Conservation (phyloP, 2,329 filamentous ascomycete species). For the Trichoderma atroviride region DNA sequence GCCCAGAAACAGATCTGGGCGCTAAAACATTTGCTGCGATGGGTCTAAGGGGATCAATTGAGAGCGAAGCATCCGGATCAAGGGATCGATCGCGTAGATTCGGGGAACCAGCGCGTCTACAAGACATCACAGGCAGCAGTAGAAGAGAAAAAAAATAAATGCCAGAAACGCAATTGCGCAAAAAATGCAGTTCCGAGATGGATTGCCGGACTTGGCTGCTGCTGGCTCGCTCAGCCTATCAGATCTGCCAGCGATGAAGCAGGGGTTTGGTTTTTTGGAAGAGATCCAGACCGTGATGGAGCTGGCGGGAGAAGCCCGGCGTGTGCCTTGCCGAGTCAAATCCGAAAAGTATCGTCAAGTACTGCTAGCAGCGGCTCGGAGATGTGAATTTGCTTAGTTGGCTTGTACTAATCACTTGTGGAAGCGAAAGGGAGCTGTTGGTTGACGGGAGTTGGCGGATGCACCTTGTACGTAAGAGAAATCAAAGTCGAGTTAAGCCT, state of each 20-base stretch:
- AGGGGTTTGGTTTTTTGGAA: neutral
- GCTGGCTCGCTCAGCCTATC: neutral
- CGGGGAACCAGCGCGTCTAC: constrained; percentile 7
- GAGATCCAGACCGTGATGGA: neutral
- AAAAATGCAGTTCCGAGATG: neutral
- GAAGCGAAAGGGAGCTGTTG: neutral
- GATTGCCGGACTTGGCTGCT: neutral
- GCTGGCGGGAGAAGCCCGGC: constrained; percentile 5
- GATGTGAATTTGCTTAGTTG: neutral
- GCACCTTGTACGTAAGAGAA: neutral
- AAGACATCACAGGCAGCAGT: neutral
- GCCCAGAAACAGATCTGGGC: neutral
- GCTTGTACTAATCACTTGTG: neutral
- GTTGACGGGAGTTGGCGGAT: neutral
- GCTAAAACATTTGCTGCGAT: neutral
- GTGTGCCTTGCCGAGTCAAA: constrained; percentile 9
- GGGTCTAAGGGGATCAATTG: too few species aligned
- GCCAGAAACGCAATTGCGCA: neutral
- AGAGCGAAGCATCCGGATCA: neutral
- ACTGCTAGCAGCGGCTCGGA: neutral
- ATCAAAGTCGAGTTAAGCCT: neutral
- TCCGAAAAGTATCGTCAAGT: neutral
- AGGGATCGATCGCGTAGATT: neutral
- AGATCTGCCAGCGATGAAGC: neutral
- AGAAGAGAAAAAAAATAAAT: neutral